Conservation (phyloP, 129 eudicot species). For the Gnaphalium uliginosum region DNA sequence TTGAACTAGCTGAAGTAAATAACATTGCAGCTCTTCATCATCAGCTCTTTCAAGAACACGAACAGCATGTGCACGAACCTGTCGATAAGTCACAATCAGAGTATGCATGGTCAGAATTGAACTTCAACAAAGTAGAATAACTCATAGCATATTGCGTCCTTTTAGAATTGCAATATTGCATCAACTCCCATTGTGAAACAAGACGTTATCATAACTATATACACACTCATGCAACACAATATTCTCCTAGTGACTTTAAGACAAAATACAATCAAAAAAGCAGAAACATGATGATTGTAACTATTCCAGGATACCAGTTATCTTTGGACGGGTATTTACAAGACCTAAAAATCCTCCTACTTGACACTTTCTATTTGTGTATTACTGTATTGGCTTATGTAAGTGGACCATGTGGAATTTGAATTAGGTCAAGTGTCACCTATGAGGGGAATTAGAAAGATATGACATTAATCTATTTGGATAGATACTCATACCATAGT, state of each 20-base stretch:
- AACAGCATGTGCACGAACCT: slow-evolving; percentile 99
- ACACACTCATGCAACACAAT: background rate
- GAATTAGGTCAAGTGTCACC: no score
- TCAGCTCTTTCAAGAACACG: slow-evolving; percentile 97
- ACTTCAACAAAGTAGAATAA: slow-evolving; percentile 12
- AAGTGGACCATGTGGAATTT: no score
- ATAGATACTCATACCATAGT: background rate
- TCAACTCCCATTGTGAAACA: background rate
- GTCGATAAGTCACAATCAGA: slow-evolving; percentile 17
- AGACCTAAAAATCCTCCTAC: no score
- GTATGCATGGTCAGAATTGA: slow-evolving; percentile 10
- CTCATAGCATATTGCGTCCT: background rate
- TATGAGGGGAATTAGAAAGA: no score
- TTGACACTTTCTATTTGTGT: no score
- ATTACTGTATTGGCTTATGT: no score
- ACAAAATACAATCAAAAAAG: background rate
- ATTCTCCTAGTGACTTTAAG: background rate
- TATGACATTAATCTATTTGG: background rate
- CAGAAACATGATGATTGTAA: no score
- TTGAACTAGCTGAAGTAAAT: slow-evolving; percentile 95
- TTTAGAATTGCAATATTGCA: background rate
- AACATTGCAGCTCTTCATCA: slow-evolving; percentile 98
- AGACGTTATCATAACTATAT: background rate
- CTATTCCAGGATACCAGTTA: no score
- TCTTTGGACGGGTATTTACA: no score